Evolutionary conservation across 139 green algal species (phyloP), one percentile per base, ranked within the genome.

Genomic region (Volvox reticuliferus): DNA sequence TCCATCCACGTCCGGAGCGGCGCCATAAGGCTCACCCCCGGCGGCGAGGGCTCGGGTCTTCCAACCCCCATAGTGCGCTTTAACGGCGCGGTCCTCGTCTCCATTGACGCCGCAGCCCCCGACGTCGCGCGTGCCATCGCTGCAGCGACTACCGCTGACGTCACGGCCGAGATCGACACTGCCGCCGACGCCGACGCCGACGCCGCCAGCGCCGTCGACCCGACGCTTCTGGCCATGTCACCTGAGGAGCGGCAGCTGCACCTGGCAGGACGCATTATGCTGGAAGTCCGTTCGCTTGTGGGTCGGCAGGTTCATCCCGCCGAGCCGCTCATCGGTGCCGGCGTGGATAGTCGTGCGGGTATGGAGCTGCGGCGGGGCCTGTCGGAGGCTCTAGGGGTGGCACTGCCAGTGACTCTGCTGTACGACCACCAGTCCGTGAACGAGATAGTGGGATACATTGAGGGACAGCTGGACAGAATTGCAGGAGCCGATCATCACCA

Each of bases 341-440:
- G 93, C 9, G 80, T 94, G 36, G 95, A 97, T 87, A 96, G 93
- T 5, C 91, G 94, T 18, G 95, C 77, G 0, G 96, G 88, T 61
- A 96, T 97, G 94, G 94, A 96, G 90, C 91, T 97, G 79, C 88
- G 95, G 1, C 78, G 76, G 20, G 91, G 61, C 0, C 91, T 98
- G 73, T 82, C 81, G 19, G 91, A 93, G 13, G 67, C 78, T 32
- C 37, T 96, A 22, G 89, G 91, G 75, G 2, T 96, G 69, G 62
- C 94, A 36, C 93, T 99, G 77, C 97, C 97, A 13, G 92, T 96
- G 30, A 98, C 96, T 0, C 92, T 98, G 88, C 91, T 99, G 91
- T 99, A 99, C 85, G 97, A 99, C 94, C 93, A 97, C 90, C 97
- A 98, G 92, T 94, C 89, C 0, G 89, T 97, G 24, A 61, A 80